A percentile compares a stretch with the other conserved stretches of the same genome.
These are phyloP conservation scores for Penicillium corylophilum DNA, from an alignment of 2,329 filamentous ascomycete species.

Conservation along the genomic window DNA sequence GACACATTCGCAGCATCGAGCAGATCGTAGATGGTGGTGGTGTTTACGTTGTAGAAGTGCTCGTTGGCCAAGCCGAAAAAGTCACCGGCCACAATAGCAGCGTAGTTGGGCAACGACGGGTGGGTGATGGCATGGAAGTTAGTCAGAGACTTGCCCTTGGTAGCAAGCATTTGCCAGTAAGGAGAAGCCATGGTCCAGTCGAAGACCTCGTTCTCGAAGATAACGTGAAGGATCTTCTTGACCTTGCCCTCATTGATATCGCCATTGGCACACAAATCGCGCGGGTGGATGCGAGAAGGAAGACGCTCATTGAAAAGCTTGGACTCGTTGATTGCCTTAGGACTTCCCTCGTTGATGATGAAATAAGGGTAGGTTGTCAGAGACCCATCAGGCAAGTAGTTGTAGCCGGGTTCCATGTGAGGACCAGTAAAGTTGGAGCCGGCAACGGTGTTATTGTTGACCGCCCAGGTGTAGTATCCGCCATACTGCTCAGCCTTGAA, in stretches of 20 bases:
- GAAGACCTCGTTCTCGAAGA: slow-evolving; percentile 17
- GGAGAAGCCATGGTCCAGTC: slow-evolving; percentile 11
- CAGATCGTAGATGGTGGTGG: slow-evolving; percentile 15
- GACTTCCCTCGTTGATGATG: background rate
- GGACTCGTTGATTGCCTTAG: background rate
- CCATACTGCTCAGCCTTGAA: slow-evolving; percentile 7
- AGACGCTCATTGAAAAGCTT: background rate
- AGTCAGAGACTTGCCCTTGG: slow-evolving; percentile 11
- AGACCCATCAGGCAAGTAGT: background rate
- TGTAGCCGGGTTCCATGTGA: slow-evolving; percentile 1
- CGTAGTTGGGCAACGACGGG: slow-evolving; percentile 17
- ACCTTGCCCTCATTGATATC: slow-evolving; percentile 4
- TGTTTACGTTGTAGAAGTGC: slow-evolving; percentile 17
- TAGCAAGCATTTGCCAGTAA: slow-evolving; percentile 17
- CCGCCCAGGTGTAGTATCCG: slow-evolving; percentile 11
- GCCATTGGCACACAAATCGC: background rate
- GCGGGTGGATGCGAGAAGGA: background rate
- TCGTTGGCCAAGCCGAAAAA: slow-evolving; percentile 16
- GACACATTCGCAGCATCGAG: slow-evolving; percentile 9
- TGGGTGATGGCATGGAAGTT: slow-evolving; percentile 11
- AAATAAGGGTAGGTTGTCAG: background rate
- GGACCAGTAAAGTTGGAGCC: slow-evolving; percentile 9
- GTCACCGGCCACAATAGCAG: slow-evolving; percentile 13
- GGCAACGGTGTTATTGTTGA: slow-evolving; percentile 11
- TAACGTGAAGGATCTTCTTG: slow-evolving; percentile 13